Base-by-base conservation (phyloP, 2,329 filamentous ascomycete species). In the Aspergillus aculeatus region DNA sequence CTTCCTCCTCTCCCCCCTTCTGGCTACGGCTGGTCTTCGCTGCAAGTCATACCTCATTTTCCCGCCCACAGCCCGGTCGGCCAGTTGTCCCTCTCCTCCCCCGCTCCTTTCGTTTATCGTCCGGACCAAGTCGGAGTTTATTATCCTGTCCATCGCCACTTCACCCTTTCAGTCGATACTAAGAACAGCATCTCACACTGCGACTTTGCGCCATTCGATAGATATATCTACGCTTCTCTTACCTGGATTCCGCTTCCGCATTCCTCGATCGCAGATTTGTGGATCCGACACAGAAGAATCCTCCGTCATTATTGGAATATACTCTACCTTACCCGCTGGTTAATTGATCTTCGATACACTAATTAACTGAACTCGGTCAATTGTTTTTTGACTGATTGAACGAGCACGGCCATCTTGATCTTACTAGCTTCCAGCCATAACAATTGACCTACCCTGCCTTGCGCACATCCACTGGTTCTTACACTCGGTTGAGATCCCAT, bases 31-130 rank as follows among this genome's bases (percentile, higher is more conserved):
- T 51, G 54, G 31, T 29, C 51, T 48, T 51, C 24, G 31, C 62
- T 64, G 64, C 64, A 64, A 61, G 59, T 63, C 63, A 66, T 29
- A 29, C 61, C 38, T 44, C 38, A 44, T 19, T 19, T 5, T 44
- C 52, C 32, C 53, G 52, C 57, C 59, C 60, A 50, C 48, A 54
- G 50, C 49, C 59, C 47, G 50, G 49, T 64, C 61, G 54, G 60
- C 60, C 62, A 63, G 57, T 63, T 62, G 55, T 59, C 50, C 51
- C 44, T 51, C 50, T 50, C 2, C 38, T 19, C 5, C n/a, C 38
- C 16, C 38, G 6, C 38, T 16, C 32, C 32, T 35, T 16, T 35
- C 11, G 4, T 35, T 49, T 55, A 49, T 61, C 59, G 41, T 55
- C 54, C 50, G 50, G 53, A 54, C 44, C 14, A 60, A 38, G 47